Base-by-base conservation (phyloP, 2,329 filamentous ascomycete genomes). In the Botryotinia calthae region DNA sequence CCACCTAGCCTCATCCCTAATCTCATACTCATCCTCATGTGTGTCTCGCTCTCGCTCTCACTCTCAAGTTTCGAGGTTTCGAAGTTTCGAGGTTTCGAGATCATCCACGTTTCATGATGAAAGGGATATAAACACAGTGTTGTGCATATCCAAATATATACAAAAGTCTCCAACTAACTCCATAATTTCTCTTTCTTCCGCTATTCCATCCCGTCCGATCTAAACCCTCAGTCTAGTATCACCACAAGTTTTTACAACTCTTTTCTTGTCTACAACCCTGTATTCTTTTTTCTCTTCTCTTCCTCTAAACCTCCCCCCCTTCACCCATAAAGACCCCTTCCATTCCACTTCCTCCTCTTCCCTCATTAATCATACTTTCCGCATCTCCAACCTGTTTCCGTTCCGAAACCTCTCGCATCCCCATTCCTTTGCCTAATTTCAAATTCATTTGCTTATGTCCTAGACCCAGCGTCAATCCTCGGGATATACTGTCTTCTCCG, bases 381-480 rank as follows among this genome's bases (percentile, higher is more conserved):
- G 91, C 91, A 84, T 98, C 95, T 76, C 94, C 95, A 72, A 97
- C 95, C 84, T 98, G 95, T 82, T 93, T 92, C 76, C 95, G 87
- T 84, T 95, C 93, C 73, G 92, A 93, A 74, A 98, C 87, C 83
- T 97, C 95, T 75, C 77, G 84, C 77, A 85, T 87, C 16, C 42
- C 56, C 28, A 37, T 67, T 46, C 70, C 67, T 79, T 88, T 90
- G 77, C 93, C 87, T 80, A 93, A 89, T 81, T 94, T 90, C 80
- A 91, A 89, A 83, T 91, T 84, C 79, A 84, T 84, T 79, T 83
- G 85, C 78, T 82, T 89, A 68, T 87, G 83, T 80, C 85, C 85
- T 78, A 86, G 81, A 81, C 77, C 78, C 79, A 80, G 79, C 79
- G 89, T 86, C 89, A 91, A 87, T 91, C 89, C 90, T 90, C 86